Evolutionary conservation across 305 asterid genomes (phyloP).

Genomic region (Fraxinus paxiana): DNA sequence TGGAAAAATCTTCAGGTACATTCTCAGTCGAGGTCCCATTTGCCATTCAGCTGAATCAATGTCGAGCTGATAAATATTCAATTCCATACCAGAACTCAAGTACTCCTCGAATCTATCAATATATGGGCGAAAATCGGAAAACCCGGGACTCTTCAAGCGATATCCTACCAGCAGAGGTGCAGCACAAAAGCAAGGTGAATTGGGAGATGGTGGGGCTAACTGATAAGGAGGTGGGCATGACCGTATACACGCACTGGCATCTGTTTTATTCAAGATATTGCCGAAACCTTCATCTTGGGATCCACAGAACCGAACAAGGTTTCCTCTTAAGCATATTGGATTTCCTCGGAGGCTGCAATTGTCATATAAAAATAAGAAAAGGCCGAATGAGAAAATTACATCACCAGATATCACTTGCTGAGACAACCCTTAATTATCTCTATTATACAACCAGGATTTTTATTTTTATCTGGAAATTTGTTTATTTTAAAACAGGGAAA

Average conservation of each 20-base stretch:
- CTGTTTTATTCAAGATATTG: slow-evolving; percentile 27
- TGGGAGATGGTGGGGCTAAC: slow-evolving; percentile 54
- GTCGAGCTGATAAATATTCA: slow-evolving; percentile 61
- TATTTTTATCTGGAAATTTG: not conserved
- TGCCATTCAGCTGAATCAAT: slow-evolving; percentile 59
- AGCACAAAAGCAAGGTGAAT: slow-evolving; percentile 62
- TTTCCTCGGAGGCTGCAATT: slow-evolving; percentile 77
- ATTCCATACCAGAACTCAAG: slow-evolving; percentile 55
- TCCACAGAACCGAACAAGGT: slow-evolving; percentile 41
- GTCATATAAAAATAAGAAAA: slow-evolving; percentile 5
- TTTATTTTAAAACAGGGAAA: not conserved
- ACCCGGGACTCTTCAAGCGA: slow-evolving; percentile 91
- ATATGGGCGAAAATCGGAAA: slow-evolving; percentile 67
- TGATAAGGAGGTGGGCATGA: slow-evolving; percentile 63
- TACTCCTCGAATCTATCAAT: slow-evolving; percentile 44
- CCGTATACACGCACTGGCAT: slow-evolving; percentile 35
- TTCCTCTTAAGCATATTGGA: slow-evolving; percentile 53
- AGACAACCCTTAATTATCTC: not conserved
- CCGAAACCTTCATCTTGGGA: slow-evolving; percentile 42
- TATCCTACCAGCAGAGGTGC: slow-evolving; percentile 76
- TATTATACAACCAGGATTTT: not conserved
- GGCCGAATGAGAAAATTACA: not conserved
- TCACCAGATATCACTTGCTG: not conserved
- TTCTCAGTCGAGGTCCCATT: slow-evolving; percentile 74
- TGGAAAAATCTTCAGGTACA: slow-evolving; percentile 80